Base-by-base conservation (phyloP, 1,284 basidiomycete species). In the Flammula alnicola region DNA sequence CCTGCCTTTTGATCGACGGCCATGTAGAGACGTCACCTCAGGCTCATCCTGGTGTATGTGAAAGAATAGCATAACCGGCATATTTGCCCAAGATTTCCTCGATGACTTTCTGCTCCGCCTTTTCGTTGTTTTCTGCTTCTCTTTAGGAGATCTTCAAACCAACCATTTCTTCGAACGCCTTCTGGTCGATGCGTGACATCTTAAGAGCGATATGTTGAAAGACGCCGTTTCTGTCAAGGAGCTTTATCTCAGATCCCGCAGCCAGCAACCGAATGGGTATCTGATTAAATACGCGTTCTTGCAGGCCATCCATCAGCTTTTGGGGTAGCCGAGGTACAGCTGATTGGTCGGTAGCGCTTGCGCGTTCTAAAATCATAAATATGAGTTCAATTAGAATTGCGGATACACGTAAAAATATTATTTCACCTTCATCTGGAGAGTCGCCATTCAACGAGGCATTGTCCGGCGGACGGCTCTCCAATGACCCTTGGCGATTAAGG, bases 231-330 rank as follows among this genome's bases (percentile, higher is more conserved):
- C 38, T n/a, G 10, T 49, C 40, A 5, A 49, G 10, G 6, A 43
- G 40, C 26, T 31, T 37, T 32, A 43, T 42, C 5, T 42, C 40
- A 0, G 47, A 30, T 4, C 31, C 11, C 19, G 20, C 29, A n/a
- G n/a, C n/a, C n/a, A 43, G 19, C 11, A 49, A 29, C 29, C 47
- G 31, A 11, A 43, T 35, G 16, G 47, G 47, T 40, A 49, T 43
- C 16, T 14, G 22, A 29, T 49, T 37, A 8, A n/a, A 43, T 6
- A 49, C 40, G 17, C 43, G 37, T 4, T n/a, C 20, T 22, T 9
- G 17, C 5, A 43, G 19, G n/a, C n/a, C n/a, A n/a, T n/a, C n/a
- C n/a, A n/a, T n/a, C n/a, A n/a, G n/a, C n/a, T n/a, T n/a, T n/a
- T n/a, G n/a, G n/a, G n/a, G n/a, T n/a, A n/a, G n/a, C n/a, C n/a